These are phyloP conservation scores for Mikania micrantha DNA, from an alignment of 129 eudicot species.

Conservation along the genomic window DNA sequence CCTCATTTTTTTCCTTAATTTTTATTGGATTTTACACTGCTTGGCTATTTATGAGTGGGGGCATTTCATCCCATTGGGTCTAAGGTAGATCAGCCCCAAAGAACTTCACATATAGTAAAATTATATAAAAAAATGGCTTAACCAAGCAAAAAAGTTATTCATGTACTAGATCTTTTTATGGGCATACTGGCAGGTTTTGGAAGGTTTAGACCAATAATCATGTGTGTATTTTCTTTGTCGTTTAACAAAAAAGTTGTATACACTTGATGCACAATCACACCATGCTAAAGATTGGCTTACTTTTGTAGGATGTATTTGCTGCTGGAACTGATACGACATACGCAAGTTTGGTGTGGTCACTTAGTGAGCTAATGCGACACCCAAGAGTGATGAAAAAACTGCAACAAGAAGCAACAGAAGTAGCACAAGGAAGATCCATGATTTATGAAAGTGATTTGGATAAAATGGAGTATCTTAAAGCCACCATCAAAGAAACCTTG, in stretches of 20 bases:
- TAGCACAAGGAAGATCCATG: slow-evolving; percentile 11
- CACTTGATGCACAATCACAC: background rate
- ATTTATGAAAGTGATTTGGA: slow-evolving; percentile 35
- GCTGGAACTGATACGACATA: slow-evolving; percentile 57
- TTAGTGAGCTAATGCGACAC: slow-evolving; percentile 48
- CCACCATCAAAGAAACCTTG: slow-evolving; percentile 46
- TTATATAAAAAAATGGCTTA: too few species aligned
- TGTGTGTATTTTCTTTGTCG: too few species aligned
- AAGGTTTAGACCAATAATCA: too few species aligned
- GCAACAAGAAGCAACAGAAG: slow-evolving; percentile 35
- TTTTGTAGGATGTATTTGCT: slow-evolving; percentile 45
- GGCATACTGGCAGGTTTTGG: too few species aligned
- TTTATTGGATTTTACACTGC: too few species aligned
- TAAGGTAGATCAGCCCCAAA: too few species aligned
- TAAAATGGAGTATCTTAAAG: slow-evolving; percentile 48
- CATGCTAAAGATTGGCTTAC: background rate
- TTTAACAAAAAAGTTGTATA: background rate
- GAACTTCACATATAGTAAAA: too few species aligned
- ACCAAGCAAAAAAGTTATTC: too few species aligned
- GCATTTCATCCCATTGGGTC: too few species aligned
- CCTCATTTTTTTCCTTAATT: too few species aligned
- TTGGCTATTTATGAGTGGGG: too few species aligned
- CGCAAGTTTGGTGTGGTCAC: slow-evolving; percentile 43
- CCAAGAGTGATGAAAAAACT: slow-evolving; percentile 41
- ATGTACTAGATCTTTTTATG: too few species aligned